Conservation (phyloP, 345 rosid genomes). For the Hypericum androsaemum region DNA sequence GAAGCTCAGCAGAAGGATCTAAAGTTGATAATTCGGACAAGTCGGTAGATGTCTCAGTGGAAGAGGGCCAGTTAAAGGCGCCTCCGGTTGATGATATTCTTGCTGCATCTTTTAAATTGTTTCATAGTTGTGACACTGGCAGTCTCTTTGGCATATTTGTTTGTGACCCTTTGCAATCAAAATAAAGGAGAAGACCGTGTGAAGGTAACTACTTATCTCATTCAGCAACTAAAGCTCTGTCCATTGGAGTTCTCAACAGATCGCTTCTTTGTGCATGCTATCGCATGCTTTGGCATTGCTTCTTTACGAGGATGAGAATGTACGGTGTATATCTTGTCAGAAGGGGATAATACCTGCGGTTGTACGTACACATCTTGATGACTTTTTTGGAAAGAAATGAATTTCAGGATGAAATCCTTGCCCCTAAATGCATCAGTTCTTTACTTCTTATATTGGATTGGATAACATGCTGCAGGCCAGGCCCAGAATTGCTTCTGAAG, state of each 20-base stretch:
- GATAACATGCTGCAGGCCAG: constrained; percentile 72
- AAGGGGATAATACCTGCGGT: constrained; percentile 55
- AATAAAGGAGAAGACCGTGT: constrained; percentile 87
- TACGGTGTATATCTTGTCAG: constrained; percentile 72
- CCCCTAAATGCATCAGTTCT: constrained; percentile 78
- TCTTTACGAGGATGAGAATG: constrained; percentile 68
- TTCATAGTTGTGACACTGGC: constrained; percentile 67
- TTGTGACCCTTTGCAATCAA: constrained; percentile 76
- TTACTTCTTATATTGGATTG: constrained; percentile 72
- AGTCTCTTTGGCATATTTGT: constrained; percentile 77
- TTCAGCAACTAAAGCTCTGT: constrained; percentile 76
- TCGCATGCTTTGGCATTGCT: constrained; percentile 79
- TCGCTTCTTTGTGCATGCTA: constrained; percentile 61
- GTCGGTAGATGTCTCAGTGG: constrained; percentile 39
- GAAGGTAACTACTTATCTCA: constrained; percentile 61
- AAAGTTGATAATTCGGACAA: constrained; percentile 66
- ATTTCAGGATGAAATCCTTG: constrained; percentile 39
- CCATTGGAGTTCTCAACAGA: constrained; percentile 59
- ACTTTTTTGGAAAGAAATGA: constrained; percentile 47
- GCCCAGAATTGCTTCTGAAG: constrained; percentile 44
- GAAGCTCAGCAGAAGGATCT: constrained; percentile 77
- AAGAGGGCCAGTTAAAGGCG: constrained; percentile 43
- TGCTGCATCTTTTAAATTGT: constrained; percentile 65
- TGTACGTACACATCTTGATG: constrained; percentile 55
- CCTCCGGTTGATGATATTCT: constrained; percentile 90